Evolutionary conservation across 768 basidiomycete genomes (phyloP).

Genomic region (Coprinopsis cinerea): DNA sequence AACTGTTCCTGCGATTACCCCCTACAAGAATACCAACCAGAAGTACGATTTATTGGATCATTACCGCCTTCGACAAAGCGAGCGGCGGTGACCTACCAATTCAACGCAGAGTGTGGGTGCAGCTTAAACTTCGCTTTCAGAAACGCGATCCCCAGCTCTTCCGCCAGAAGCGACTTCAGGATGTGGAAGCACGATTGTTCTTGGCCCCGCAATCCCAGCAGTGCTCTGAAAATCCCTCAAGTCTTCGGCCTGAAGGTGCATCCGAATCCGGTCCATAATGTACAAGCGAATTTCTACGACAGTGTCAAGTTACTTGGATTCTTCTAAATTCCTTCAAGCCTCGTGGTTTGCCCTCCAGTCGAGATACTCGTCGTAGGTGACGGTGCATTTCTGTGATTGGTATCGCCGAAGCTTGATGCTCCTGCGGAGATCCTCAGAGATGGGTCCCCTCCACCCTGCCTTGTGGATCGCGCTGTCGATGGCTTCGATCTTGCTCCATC

Average conservation of each 20-base stretch:
- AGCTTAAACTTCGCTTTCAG: slow-evolving; percentile 51
- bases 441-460: slow-evolving; percentile 80
- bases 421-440: slow-evolving; percentile 77
- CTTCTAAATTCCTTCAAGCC: slow-evolving; percentile 9
- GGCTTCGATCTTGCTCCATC: slow-evolving; percentile 89
- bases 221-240: too few species aligned
- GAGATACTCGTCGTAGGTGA: slow-evolving; percentile 72
- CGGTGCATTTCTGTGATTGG: slow-evolving; percentile 65
- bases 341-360: slow-evolving; percentile 57
- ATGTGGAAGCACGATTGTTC: too few species aligned
- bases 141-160: slow-evolving; percentile 16
- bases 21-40: slow-evolving; percentile 34
- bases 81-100: slow-evolving; percentile 43
- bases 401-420: slow-evolving; percentile 75
- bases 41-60: slow-evolving; percentile 56
- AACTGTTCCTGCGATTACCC: slow-evolving; percentile 57
- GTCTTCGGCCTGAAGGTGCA: too few species aligned
- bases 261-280: too few species aligned
- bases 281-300: too few species aligned
- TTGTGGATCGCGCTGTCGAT: slow-evolving; percentile 90
- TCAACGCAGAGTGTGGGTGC: slow-evolving; percentile 53
- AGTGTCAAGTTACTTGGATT: background rate
- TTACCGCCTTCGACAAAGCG: slow-evolving; percentile 59
- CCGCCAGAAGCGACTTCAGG: slow-evolving; percentile 1
- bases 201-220: too few species aligned